A percentile compares a stretch with the other conserved stretches of the same genome.
These are phyloP conservation scores for Anthoceros angustus DNA, from an alignment of 225 moss, liverwort and hornwort species.

Conservation along the genomic window DNA sequence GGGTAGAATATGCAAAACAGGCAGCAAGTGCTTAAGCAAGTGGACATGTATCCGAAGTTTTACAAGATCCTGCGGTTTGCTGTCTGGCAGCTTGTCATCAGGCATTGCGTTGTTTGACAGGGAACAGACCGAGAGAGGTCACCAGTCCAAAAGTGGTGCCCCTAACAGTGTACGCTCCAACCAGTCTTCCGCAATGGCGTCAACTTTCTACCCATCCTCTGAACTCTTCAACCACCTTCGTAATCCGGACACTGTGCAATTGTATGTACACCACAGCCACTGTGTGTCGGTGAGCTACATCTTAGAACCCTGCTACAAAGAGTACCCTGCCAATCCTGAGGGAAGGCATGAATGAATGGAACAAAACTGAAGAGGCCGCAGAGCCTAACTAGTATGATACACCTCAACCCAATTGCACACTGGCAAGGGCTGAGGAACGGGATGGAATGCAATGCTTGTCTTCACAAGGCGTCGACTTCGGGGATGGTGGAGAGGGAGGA, in stretches of 20 bases:
- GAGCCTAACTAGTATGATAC: background rate
- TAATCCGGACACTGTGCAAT: background rate
- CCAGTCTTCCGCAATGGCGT: background rate
- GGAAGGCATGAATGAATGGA: background rate
- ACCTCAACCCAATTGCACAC: background rate
- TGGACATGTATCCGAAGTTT: background rate
- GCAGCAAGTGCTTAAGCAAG: background rate
- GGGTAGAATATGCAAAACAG: background rate
- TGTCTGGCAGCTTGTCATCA: background rate
- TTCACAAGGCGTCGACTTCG: background rate
- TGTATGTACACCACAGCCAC: background rate
- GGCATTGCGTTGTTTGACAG: background rate
- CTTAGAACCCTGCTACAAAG: background rate
- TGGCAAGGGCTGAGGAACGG: background rate
- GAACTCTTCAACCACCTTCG: background rate
- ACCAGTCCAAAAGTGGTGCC: background rate
- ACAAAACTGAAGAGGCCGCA: background rate
- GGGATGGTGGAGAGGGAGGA: slow-evolving; percentile 2
- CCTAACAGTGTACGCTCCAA: background rate
- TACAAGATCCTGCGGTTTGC: background rate
- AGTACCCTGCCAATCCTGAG: background rate
- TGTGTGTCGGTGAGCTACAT: background rate
- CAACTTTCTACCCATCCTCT: background rate
- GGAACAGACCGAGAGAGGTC: background rate
- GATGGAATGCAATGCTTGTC: background rate